Percentiles rank a stretch among this genome's conserved stretches.
Conservation (phyloP, 1,284 basidiomycete species). For the Paramarasmius palmivorus region DNA sequence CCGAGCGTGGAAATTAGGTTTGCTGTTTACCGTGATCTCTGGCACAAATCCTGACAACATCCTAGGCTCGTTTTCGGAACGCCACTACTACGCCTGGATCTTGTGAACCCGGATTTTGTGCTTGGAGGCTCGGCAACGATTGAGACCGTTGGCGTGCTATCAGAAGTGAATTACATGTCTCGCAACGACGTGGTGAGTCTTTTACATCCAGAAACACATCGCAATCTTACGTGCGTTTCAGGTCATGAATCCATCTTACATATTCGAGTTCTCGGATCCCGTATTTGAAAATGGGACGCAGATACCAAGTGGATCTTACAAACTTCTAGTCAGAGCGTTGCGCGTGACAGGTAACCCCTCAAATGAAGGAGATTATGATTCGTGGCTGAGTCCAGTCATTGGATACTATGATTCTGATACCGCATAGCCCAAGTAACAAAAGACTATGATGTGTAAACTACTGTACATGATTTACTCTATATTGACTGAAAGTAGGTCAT, state of each 20-base stretch:
- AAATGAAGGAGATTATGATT: constrained; percentile 60
- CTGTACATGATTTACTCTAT: too few relatives aligned
- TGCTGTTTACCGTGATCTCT: constrained; percentile 16
- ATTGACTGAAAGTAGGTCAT: too few relatives aligned
- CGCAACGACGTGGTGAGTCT: constrained; percentile 33
- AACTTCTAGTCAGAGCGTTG: constrained; percentile 57
- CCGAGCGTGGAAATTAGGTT: constrained; percentile 46
- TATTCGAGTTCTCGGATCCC: constrained; percentile 34
- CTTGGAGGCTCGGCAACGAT: constrained; percentile 28
- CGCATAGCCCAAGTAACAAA: too few relatives aligned
- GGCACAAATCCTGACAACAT: too few relatives aligned
- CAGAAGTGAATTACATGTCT: constrained; percentile 34
- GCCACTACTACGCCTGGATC: constrained; percentile 39
- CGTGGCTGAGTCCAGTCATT: constrained; percentile 45
- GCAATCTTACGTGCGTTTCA: constrained; percentile 19
- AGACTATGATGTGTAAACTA: too few relatives aligned
- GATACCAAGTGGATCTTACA: constrained; percentile 63
- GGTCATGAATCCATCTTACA: constrained; percentile 5
- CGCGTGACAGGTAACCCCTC: constrained; percentile 56
- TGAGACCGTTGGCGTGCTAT: constrained; percentile 40
- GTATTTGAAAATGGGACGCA: constrained; percentile 57
- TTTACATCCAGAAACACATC: constrained; percentile 5
- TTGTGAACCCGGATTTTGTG: constrained; percentile 34
- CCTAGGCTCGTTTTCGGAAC: constrained; percentile 55
- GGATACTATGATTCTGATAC: constrained; percentile 26